These are phyloP conservation scores for Macrotyloma uniflorum DNA, from an alignment of 306 rosid species.

Conservation along the genomic window DNA sequence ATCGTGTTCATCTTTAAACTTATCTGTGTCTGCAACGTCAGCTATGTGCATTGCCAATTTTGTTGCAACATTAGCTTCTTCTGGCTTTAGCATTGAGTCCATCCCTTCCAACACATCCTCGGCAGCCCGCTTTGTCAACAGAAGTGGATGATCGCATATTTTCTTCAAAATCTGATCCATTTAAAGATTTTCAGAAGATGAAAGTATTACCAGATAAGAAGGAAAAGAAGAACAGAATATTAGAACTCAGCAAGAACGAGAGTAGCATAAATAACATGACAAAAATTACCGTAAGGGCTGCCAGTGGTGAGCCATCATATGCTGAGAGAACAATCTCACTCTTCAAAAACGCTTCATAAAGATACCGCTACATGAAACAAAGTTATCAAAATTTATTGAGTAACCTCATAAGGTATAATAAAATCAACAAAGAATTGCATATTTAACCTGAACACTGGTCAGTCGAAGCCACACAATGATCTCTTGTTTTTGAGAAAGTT, in stretches of 20 bases:
- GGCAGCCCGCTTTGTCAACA: conserved; percentile 92
- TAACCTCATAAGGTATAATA: conserved; percentile 14
- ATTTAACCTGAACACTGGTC: conserved; percentile 77
- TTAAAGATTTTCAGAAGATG: conserved; percentile 29
- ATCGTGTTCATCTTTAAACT: conserved; percentile 60
- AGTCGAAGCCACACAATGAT: conserved; percentile 86
- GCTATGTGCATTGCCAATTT: conserved; percentile 80
- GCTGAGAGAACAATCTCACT: conserved; percentile 93
- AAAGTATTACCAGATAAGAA: neutral
- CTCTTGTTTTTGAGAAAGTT: conserved; percentile 82
- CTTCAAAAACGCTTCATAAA: conserved; percentile 79
- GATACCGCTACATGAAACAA: conserved; percentile 60
- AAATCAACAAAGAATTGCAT: conserved; percentile 19
- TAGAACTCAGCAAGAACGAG: conserved; percentile 9
- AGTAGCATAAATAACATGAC: conserved; percentile 26
- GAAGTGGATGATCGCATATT: conserved; percentile 91
- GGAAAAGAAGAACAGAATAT: neutral
- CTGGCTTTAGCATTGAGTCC: conserved; percentile 73
- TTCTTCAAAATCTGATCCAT: conserved; percentile 77
- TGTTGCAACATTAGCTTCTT: conserved; percentile 69
- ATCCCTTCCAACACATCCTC: conserved; percentile 91
- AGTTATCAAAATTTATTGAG: neutral
- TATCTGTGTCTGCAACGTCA: conserved; percentile 69
- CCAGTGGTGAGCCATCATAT: conserved; percentile 89
- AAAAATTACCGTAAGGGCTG: conserved; percentile 79